Conservation (phyloP, 23 red algal genomes). For the Chondrus crispus region DNA sequence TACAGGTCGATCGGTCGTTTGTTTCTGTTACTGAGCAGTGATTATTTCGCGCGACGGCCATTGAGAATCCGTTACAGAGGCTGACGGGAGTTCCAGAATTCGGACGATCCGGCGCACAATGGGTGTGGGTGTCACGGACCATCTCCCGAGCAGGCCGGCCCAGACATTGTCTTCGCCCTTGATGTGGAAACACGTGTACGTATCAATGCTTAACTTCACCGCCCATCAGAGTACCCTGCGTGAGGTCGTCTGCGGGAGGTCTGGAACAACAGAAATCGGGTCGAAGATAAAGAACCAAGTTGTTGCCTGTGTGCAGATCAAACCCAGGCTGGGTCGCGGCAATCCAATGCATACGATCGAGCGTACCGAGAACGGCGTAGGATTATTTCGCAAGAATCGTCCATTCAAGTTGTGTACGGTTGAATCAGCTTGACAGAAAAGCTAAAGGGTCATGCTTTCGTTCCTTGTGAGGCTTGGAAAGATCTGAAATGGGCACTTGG, state of each 20-base stretch:
- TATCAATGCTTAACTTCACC: neutral
- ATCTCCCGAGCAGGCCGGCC: constrained; percentile 1
- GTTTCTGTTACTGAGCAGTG: too few relatives aligned
- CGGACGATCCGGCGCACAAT: neutral
- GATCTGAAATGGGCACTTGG: neutral
- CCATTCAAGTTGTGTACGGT: neutral
- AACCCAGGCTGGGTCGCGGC: neutral
- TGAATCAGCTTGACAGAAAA: constrained; percentile 21
- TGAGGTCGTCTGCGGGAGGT: neutral
- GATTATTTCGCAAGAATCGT: neutral
- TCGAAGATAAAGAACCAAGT: neutral
- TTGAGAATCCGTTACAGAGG: too few relatives aligned
- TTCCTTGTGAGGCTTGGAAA: neutral
- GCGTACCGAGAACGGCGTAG: neutral
- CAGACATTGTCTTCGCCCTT: constrained; percentile 21
- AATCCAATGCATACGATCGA: neutral
- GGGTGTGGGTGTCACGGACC: neutral
- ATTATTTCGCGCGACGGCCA: too few relatives aligned
- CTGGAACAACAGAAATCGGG: neutral
- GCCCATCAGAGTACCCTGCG: constrained; percentile 2
- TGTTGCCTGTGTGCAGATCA: neutral
- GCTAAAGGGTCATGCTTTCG: constrained; percentile 12
- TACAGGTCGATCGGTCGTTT: too few relatives aligned
- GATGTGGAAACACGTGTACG: constrained; percentile 3
- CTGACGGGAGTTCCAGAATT: neutral